Evolutionary conservation across 305 asterid species (phyloP), one percentile per base, ranked within the genome.

Genomic region (Nicotiana rustica): DNA sequence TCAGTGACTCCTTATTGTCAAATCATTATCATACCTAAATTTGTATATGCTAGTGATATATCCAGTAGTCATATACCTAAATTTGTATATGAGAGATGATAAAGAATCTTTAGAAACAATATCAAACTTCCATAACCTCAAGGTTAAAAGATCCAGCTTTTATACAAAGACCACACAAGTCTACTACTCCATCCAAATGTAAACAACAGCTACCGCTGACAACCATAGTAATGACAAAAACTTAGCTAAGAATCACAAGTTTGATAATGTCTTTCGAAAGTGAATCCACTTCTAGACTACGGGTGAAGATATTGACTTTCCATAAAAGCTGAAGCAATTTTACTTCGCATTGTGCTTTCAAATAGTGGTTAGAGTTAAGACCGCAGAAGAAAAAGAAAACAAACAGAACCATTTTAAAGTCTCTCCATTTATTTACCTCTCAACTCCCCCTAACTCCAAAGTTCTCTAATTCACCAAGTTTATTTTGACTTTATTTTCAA

Each of bases 381-480:
- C 57, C 15, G 14, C 57, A 3, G 57, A 41, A 41, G 57, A 49
- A 49, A 52, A 52, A 52, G 5, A 12, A 52, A 13, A 13, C 10
- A 7, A 41, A 41, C 56, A 36, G 36, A 41, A 9, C 60, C 59
- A 33, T 44, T 41, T 14, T 2, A 19, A 70, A 38, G 77, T 68
- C 10, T 68, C 19, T 70, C 78, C 35, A 41, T 70, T 70, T 41
- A 70, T 41, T 70, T 70, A 19, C 18, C 18, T 70, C 78, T 41
- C 36, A 18, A 41, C 18, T 41, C 14, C 17, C 9, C 56, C 2
- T 10, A 41, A 19, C 33, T 19, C 3, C 52, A 70, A 70, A 41
- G 18, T 18, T 70, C 59, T 70, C 78, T n/a, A 17, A 18, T 68
- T 67, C 49, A 17, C 41, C 29, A 68, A 68, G 76, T 36, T 7